Conservation (phyloP, 805 yeast species). For the Candida nemodendra region DNA sequence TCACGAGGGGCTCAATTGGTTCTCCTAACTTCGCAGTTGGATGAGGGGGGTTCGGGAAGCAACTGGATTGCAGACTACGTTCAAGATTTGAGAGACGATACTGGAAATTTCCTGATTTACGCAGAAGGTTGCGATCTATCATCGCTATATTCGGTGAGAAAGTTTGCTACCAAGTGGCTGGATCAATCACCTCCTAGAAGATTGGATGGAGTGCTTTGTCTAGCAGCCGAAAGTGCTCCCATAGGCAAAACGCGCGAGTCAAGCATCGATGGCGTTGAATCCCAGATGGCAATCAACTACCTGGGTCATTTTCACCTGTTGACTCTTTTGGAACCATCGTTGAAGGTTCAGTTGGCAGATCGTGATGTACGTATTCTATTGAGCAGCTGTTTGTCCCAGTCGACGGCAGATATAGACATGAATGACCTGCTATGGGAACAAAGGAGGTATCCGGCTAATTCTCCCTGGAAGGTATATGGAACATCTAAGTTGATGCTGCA, state of each 20-base stretch:
- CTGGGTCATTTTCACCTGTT: slow-evolving; percentile 78
- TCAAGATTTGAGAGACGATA: slow-evolving; percentile 67
- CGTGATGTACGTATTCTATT: slow-evolving; percentile 84
- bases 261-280: slow-evolving; percentile 80
- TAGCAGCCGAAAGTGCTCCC: slow-evolving; percentile 84
- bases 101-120: slow-evolving; percentile 73
- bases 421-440: slow-evolving; percentile 62
- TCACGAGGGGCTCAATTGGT: slow-evolving; percentile 82
- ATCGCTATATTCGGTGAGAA: slow-evolving; percentile 71
- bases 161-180: slow-evolving; percentile 92
- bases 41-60: slow-evolving; percentile 39
- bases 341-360: slow-evolving; percentile 89
- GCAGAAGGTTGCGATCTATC: slow-evolving; percentile 88
- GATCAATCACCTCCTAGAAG: slow-evolving; percentile 89
- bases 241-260: slow-evolving; percentile 60
- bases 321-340: slow-evolving; percentile 75
- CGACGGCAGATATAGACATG: slow-evolving; percentile 64
- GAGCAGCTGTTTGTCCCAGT: slow-evolving; percentile 77
- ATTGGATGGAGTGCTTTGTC: slow-evolving; percentile 83
- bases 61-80: slow-evolving; percentile 77
- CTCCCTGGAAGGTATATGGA: slow-evolving; percentile 79
- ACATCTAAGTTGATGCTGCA: slow-evolving; percentile 75
- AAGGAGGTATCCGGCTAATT: slow-evolving; percentile 53
- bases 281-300: slow-evolving; percentile 81
- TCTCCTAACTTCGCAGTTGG: slow-evolving; percentile 59